Base-by-base conservation (phyloP, 164 flowering plant species). In the Vitis rupestris region DNA sequence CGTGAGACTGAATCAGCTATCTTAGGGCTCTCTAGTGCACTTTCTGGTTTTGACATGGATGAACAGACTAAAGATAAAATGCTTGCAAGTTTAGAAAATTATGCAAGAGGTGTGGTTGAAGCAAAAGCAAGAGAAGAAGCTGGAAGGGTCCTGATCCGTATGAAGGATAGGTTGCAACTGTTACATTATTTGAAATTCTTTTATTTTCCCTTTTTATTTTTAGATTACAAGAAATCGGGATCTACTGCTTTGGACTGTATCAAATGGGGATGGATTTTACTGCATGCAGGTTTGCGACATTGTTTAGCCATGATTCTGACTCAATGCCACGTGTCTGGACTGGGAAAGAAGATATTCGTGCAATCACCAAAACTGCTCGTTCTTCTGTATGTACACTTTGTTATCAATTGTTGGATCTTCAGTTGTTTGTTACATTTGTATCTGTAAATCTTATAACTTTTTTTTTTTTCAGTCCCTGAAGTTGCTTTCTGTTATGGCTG, bases 251-350 rank as follows among this genome's bases (percentile, higher is more conserved):
- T 51, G 31, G 8, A 59, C 4, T 19, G 19, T 57, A 16, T 12
- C 29, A 29, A 51, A 5, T 55, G 47, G 47, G 23, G 63, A 29
- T 59, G 74, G 61, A 72, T 67, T 70, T 8, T 44, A 59, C 17
- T 61, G 10, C 15, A 7, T 70, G 13, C 88, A 96, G 99, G 83
- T 96, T 96, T 75, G 61, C 97, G 23, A 87, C 88, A 71, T 69
- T 93, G 69, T 96, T 96, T 76, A 90, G 89, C 79, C 94, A 81
- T 81, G 99, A 96, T 76, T 75, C 93, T 67, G 99, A 96, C 58
- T 93, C 97, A 68, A 96, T 96, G 95, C 99, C 99, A 47, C 88
- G 98, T 29, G 85, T 93, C 66, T 93, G 99, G 99, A 96, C 90
- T 30, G 99, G 97, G 66, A 92, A 90, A 59, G 99, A 96, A 80